Evolutionary conservation across 352 stramenopile species (phyloP), one percentile per base, ranked within the genome.

Genomic region (Peronospora belbahrii): DNA sequence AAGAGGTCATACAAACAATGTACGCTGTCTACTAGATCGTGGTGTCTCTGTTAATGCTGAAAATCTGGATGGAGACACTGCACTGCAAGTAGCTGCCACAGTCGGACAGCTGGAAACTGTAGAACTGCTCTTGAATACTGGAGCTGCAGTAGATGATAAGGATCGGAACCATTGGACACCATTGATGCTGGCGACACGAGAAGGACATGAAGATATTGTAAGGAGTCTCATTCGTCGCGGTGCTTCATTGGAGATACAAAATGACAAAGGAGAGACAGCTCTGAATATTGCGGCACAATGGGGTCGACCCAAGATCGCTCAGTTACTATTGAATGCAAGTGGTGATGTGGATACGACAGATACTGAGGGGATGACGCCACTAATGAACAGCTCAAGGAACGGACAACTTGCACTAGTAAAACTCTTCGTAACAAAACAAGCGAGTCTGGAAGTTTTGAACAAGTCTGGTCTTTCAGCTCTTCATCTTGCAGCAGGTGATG

Each of bases 341-440:
- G 51, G 35, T 3, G 41, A 51, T 19, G 45, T 53, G 14, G 27
- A 65, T 35, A 39, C 38, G 9, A 36, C 11, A 0, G 56, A 65
- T 48, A 10, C 15, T 20, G 34, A 57, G 4, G 40, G 25, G n/a
- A 53, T 61, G 56, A 65, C 56, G 1, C 51, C 50, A 11, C 28
- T 65, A 20, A 65, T 65, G 45, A 45, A 51, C n/a, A 46, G 51
- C 1, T 52, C 51, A 6, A 50, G 51, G 24, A 61, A 57, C 46
- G 56, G 56, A 18, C 50, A 53, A 24, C 15, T 65, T 0, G 41
- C 34, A 5, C 19, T 53, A 6, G 51, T 54, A 42, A n/a, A 53
- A 40, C 36, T 65, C 4, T 31, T 65, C 24, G 4, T 61, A 13
- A 19, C 43, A 14, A 48, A 32, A 49, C 30, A 22, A 41, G 56